These are phyloP conservation scores for Ceratocystis albifundus DNA, from an alignment of 2,329 filamentous ascomycete genomes.

Conservation along the genomic window DNA sequence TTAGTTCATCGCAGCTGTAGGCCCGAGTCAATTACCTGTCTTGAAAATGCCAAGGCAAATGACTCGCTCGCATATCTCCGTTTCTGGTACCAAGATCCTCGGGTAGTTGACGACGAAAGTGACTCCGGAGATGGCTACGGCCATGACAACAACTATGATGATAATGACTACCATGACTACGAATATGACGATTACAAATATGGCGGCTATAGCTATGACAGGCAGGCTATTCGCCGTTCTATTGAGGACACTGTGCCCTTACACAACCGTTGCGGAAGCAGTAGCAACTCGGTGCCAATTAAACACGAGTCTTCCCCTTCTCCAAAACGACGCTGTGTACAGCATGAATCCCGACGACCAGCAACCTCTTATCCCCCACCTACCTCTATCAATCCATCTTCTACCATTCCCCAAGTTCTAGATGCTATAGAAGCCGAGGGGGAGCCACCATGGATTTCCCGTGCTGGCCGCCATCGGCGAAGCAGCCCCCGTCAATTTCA, in stretches of 20 bases:
- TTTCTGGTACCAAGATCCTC: conserved; percentile 70
- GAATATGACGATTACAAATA: conserved; percentile 26
- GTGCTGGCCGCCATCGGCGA: conserved; percentile 30
- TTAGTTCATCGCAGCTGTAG: conserved; percentile 72
- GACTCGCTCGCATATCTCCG: conserved; percentile 84
- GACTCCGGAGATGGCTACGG: conserved; percentile 39
- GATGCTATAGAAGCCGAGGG: conserved; percentile 29
- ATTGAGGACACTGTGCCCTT: background rate
- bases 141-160: conserved; percentile 32
- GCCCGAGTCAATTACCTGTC: conserved; percentile 60
- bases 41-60: conserved; percentile 79
- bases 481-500: background rate
- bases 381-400: conserved; percentile 18
- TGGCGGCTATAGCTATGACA: conserved; percentile 18
- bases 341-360: conserved; percentile 9
- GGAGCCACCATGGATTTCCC: conserved; percentile 27
- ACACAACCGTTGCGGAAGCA: background rate
- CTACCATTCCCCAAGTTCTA: conserved; percentile 17
- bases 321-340: conserved; percentile 15
- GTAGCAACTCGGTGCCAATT: background rate
- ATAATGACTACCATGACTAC: conserved; percentile 26
- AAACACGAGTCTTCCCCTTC: conserved; percentile 18
- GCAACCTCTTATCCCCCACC: conserved; percentile 20
- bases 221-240: background rate
- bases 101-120: conserved; percentile 34